Evolutionary conservation across 768 basidiomycete genomes (phyloP).

Genomic region (Lepiota venenata): DNA sequence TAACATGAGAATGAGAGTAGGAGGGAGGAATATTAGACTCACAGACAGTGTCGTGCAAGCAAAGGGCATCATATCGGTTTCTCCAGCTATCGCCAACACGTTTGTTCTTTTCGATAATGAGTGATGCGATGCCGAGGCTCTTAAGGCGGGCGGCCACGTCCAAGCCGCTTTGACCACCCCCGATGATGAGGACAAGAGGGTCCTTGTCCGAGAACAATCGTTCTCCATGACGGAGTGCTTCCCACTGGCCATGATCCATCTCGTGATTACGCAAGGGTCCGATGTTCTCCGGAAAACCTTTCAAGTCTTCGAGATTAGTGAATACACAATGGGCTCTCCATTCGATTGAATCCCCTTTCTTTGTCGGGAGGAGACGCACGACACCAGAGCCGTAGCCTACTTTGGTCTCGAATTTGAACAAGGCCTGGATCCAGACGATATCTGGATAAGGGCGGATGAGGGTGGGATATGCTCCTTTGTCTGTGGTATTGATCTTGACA

Average conservation of each 20-base stretch:
- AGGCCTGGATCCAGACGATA: conserved; percentile 51
- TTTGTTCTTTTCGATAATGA: conserved; percentile 65
- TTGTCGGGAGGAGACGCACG: conserved; percentile 46
- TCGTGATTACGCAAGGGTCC: conserved; percentile 40
- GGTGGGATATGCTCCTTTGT: conserved; percentile 15
- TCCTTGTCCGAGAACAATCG: conserved; percentile 21
- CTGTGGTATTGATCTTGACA: conserved; percentile 21
- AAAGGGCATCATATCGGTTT: conserved; percentile 61
- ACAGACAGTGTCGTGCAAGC: conserved; percentile 68
- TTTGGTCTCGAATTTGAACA: conserved; percentile 55
- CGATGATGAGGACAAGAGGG: conserved; percentile 61
- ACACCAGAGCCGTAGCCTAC: conserved; percentile 51
- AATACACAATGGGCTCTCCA: conserved; percentile 64
- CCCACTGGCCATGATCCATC: conserved; percentile 56
- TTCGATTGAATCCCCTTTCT: conserved; percentile 16
- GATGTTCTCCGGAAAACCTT: conserved; percentile 45
- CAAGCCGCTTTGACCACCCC: conserved; percentile 68
- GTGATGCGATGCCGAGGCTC: conserved; percentile 46
- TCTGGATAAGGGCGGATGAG: conserved; percentile 45
- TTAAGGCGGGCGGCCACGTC: conserved; percentile 65
- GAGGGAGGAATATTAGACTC: conserved; percentile 24
- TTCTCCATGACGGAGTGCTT: conserved; percentile 38
- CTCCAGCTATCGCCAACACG: conserved; percentile 67
- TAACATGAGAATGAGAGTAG: not conserved
- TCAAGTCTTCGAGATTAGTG: conserved; percentile 56